Percentiles rank a stretch among this genome's conserved stretches.
Evolutionary conservation across 306 rosid species (phyloP).

Genomic region (Styphnolobium japonicum): DNA sequence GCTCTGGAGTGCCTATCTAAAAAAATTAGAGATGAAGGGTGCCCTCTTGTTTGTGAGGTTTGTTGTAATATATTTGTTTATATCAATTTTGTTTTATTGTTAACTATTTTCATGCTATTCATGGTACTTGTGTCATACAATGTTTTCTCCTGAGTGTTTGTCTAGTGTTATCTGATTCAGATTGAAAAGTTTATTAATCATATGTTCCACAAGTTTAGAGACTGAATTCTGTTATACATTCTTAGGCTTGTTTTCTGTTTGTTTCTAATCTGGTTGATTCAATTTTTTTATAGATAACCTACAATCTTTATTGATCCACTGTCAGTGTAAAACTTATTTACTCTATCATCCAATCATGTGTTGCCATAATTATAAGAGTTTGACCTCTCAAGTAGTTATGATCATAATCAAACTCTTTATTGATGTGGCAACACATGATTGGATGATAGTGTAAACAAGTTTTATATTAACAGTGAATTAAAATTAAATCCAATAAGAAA

Average conservation of each 20-base stretch:
- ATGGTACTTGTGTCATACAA: background rate
- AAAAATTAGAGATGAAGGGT: constrained; percentile 31
- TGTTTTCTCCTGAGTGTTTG: background rate
- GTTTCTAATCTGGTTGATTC: background rate
- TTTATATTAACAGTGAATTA: too few relatives aligned
- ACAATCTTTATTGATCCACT: too few relatives aligned
- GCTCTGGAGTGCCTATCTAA: constrained; percentile 30
- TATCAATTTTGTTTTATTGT: background rate
- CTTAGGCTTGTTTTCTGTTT: background rate
- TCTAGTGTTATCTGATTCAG: background rate
- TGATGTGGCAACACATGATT: too few relatives aligned
- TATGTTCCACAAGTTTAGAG: background rate
- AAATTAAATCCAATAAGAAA: too few relatives aligned
- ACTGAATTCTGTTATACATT: background rate
- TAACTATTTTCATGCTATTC: background rate
- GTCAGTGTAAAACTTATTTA: too few relatives aligned
- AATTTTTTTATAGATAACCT: background rate
- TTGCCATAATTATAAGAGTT: too few relatives aligned
- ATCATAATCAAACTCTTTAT: too few relatives aligned
- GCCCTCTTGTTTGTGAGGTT: constrained; percentile 41
- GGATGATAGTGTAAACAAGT: too few relatives aligned
- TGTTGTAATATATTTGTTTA: background rate
- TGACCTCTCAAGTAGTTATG: too few relatives aligned
- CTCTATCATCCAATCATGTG: too few relatives aligned
- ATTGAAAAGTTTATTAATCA: background rate